Conservation (phyloP, 768 basidiomycete genomes). For the Amanita muscaria region DNA sequence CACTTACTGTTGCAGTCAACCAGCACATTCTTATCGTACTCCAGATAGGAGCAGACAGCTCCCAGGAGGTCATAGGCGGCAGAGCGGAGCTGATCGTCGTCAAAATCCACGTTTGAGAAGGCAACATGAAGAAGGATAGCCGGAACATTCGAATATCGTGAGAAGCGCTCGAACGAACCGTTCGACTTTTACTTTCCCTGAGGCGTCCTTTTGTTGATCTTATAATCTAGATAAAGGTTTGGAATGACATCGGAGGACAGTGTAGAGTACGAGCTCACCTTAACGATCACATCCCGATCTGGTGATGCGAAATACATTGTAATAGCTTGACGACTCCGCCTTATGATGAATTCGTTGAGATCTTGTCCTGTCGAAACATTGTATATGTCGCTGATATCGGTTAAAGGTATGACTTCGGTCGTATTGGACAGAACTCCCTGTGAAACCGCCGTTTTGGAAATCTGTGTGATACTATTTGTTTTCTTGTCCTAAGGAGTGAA, state of each 20-base stretch:
- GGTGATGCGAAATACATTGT: constrained; percentile 73
- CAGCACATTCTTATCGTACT: constrained; percentile 65
- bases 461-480: constrained; percentile 30
- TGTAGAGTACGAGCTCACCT: too few species aligned
- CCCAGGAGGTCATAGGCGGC: constrained; percentile 76
- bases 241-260: too few species aligned
- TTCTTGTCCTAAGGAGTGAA: neutral
- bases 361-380: constrained; percentile 73
- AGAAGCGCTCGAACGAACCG: constrained; percentile 52
- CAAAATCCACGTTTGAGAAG: constrained; percentile 65
- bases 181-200: constrained; percentile 38
- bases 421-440: constrained; percentile 63
- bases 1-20: constrained; percentile 57
- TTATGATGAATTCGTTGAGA: constrained; percentile 69
- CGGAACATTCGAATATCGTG: constrained; percentile 76
- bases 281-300: constrained; percentile 62
- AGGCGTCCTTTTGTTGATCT: constrained; percentile 67
- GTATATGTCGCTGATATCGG: constrained; percentile 82
- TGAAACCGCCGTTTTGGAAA: constrained; percentile 65
- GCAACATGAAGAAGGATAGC: constrained; percentile 84
- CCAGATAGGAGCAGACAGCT: constrained; percentile 68
- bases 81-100: constrained; percentile 68
- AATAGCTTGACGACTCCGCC: constrained; percentile 58
- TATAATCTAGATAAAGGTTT: constrained; percentile 61
- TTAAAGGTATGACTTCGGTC: constrained; percentile 71